Evolutionary conservation across 1,139 yeast genomes (phyloP), one percentile per base, ranked within the genome.

Genomic region (Candida tetrigidarum): DNA sequence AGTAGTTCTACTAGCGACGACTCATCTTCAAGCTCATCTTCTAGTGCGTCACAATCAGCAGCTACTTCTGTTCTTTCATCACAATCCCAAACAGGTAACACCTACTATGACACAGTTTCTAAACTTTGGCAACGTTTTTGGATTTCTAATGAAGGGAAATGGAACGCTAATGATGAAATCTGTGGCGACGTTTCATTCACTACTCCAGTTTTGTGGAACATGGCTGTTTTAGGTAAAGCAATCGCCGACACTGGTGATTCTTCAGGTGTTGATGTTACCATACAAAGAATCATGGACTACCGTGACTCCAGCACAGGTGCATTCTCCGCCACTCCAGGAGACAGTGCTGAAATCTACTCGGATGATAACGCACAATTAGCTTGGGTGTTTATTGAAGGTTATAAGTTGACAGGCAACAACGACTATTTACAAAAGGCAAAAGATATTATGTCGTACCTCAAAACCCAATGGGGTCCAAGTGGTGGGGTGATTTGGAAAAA

Each of bases 331-430:
- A 50, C 64, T n/a, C 64, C 63, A 6, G 66, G 61, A 3, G 58
- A 57, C 16, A 59, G 62, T 44, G 50, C 48, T 11, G 71, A 68
- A 39, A 57, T 69, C 16, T 69, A 69, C 47, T 60, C 60, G 12
- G 75, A 69, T 49, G 75, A 69, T 49, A 59, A 67, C 51, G 62
- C 69, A 2, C 75, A 69, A 48, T 51, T 66, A 0, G 56, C 59
- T 2, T 69, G 72, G 71, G 69, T 63, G 1, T 64, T 57, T 33
- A 40, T 58, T 3, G 62, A 60, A 12, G 72, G 68, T 4, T 63
- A 55, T 42, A 38, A 48, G 11, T 38, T 49, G 10, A 59, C 63
- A 3, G 42, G 47, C 3, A 51, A 55, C 27, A 15, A 37, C 12
- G 42, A 50, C 11, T 50, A 52, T 37, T 50, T 57, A 26, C 41